Base-by-base conservation (phyloP, 2,329 filamentous ascomycete genomes). In the Bipolaris gigantea region DNA sequence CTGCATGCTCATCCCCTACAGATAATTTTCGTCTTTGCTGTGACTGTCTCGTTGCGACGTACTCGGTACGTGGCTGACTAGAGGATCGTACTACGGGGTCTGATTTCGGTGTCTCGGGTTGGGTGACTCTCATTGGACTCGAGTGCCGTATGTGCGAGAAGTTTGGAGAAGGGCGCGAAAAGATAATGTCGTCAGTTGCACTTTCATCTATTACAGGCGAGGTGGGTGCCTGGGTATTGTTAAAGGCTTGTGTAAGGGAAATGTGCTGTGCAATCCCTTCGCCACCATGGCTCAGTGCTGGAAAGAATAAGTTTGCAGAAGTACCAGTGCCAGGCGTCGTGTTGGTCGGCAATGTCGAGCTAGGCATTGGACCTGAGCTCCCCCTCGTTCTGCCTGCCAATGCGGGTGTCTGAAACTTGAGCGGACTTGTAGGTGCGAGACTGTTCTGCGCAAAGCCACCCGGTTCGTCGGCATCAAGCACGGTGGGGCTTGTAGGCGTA, bases 151-250 rank as follows among this genome's bases (percentile, higher is more conserved):
- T 55, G 43, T 65, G 57, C 35, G 66, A 59, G 48, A 77, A 70
- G 48, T 78, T 77, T 5, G 78, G 78, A 16, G 77, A 80, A 2
- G 78, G 79, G 18, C 78, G 75, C 33, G 75, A 74, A 49, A 76
- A 72, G 16, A 79, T 63, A 1, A 75, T 71, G 57, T 80, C 78
- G 15, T 78, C 79, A n/a, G 62, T 68, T 4, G 63, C 61, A 2
- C 56, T 66, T 52, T 73, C 73, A 50, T 73, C 73, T 16, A 69
- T 61, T 4, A 71, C 59, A 16, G 78, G 77, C 21, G 78, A 80
- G 0, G 78, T 79, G 16, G 69, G 70, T 19, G 74, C 76, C 56
- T 79, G 79, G 1, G 77, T 80, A 23, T 75, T 73, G 45, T 76
- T 70, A 60, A 79, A 80, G 11, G 75, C 66, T 53, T 81, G 78